Evolutionary conservation across 257 asterid species (phyloP).

Genomic region (Gynochthodes officinalis): DNA sequence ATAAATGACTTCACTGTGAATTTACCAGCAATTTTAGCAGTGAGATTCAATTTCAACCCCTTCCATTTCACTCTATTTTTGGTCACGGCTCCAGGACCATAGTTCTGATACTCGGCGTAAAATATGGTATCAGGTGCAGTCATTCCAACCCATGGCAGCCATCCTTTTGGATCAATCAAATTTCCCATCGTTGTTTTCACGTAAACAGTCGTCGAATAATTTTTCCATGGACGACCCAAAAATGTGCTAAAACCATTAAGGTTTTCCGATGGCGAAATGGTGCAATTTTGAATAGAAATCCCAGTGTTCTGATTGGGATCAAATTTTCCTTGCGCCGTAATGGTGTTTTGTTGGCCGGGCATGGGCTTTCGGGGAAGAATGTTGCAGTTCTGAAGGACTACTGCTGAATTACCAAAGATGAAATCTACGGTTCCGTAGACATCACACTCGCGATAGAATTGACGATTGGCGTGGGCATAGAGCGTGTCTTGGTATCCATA

Average conservation of each 20-base stretch:
- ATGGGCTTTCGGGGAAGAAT: constrained; percentile 34
- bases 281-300: constrained; percentile 70
- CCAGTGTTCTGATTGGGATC: constrained; percentile 66
- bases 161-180: constrained; percentile 59
- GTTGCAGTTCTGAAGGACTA: constrained; percentile 49
- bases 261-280: constrained; percentile 45
- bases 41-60: constrained; percentile 63
- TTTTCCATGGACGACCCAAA: constrained; percentile 91
- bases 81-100: constrained; percentile 63
- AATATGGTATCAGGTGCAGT: constrained; percentile 67
- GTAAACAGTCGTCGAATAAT: constrained; percentile 65
- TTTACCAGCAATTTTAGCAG: constrained; percentile 35
- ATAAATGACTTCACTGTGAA: constrained; percentile 63
- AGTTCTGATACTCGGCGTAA: constrained; percentile 61
- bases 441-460: constrained; percentile 48
- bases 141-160: constrained; percentile 88
- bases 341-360: constrained; percentile 42
- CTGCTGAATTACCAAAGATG: constrained; percentile 55
- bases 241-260: constrained; percentile 51
- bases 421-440: constrained; percentile 52
- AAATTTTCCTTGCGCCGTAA: constrained; percentile 46
- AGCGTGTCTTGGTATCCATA: constrained; percentile 55
- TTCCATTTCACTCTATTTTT: constrained; percentile 67
- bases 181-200: constrained; percentile 37
- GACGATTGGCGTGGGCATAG: constrained; percentile 43